Base-by-base conservation (phyloP, 1,139 yeast genomes). In the Taiozyma sp. region DNA sequence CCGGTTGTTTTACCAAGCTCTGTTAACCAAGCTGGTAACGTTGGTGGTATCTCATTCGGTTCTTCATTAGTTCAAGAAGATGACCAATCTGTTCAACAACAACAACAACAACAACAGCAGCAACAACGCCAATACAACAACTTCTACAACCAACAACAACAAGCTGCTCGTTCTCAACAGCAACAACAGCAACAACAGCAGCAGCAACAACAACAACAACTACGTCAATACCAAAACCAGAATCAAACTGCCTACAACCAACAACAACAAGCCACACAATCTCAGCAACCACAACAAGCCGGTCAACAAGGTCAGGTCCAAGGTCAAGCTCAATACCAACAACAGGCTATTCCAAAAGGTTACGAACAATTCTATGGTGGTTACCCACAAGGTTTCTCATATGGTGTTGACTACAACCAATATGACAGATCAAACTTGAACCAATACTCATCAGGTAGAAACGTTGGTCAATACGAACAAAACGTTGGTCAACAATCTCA, bases 1-100 rank as follows among this genome's bases (percentile, higher is more conserved):
- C 79, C 85, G 56, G 93, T 86, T 54, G 83, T 85, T 48, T 78
- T 86, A 63, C 93, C 93, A 57, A 68, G 76, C 43, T 68, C 76
- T 42, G 73, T 72, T 47, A 65, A 62, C 40, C 79, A 76, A 62
- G 69, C 88, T 5, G 85, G 88, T 47, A 97, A 97, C 16, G 97
- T 97, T 1, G 80, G 93, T 2, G 97, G 97, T 0, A 77, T 91
- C 14, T 84, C 96, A 0, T 80, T 82, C 60, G 95, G 90, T 1
- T 69, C 89, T 3, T 86, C 95, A 0, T 56, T 84, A 4, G 71
- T 73, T 71, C 41, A 37, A 37, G 83, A 78, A 45, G 74, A 74
- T 45, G 77, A 73, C 45, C 56, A 57, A 46, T 45, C 66, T 47
- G 53, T 52, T 51, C 63, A 47, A 42, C 45, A 37, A 14, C 58